Evolutionary conservation across 306 rosid genomes (phyloP).

Genomic region (Potentilla sterilis): DNA sequence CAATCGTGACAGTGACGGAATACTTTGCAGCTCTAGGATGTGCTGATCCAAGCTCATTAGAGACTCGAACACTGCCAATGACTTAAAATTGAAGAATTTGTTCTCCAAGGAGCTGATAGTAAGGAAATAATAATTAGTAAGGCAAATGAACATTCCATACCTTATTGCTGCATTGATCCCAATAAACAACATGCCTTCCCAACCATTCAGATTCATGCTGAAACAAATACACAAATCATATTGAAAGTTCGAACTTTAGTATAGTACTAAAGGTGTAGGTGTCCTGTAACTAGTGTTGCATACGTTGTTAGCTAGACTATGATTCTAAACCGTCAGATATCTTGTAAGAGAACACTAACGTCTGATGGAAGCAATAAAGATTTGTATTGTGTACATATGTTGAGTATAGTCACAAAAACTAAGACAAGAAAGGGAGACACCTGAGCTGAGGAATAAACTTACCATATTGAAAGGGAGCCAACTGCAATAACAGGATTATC

Average conservation of each 20-base stretch:
- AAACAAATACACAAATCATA: conserved; percentile 17
- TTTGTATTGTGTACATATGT: neutral
- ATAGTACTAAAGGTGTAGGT: neutral
- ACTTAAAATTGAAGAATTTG: neutral
- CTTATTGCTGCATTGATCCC: conserved; percentile 97
- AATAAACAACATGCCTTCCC: conserved; percentile 97
- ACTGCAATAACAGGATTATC: conserved; percentile 84
- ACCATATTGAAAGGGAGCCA: conserved; percentile 98
- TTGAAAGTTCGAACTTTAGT: neutral
- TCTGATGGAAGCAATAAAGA: neutral
- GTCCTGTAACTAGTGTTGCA: neutral
- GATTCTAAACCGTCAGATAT: neutral
- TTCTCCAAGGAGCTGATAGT: neutral
- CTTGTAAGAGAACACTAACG: neutral
- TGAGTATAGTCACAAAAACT: neutral
- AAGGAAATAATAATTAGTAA: neutral
- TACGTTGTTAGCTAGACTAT: neutral
- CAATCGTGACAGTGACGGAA: conserved; percentile 48
- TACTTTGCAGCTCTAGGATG: conserved; percentile 87
- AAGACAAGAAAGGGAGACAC: too few species aligned
- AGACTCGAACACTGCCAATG: conserved; percentile 69
- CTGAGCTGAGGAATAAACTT: conserved; percentile 13
- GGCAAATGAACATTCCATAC: conserved; percentile 33
- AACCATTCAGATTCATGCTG: conserved; percentile 96
- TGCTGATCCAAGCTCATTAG: conserved; percentile 94